Percentiles rank a stretch among this genome's conserved stretches.
These are phyloP conservation scores for Phalaenopsis hybrid DNA, from an alignment of 116 monocot species.

Conservation along the genomic window DNA sequence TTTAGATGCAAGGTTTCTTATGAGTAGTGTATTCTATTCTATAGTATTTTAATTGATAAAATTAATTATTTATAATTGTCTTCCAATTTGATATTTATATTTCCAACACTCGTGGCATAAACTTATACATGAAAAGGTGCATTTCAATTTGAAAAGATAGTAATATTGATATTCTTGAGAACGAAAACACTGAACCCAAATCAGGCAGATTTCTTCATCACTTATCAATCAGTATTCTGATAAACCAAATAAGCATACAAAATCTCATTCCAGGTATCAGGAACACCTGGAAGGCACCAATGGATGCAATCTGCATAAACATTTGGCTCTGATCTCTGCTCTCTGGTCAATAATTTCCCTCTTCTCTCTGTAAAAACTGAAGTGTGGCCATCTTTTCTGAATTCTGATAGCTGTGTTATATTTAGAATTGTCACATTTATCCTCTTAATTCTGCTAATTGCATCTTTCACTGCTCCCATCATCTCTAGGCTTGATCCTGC, in stretches of 20 bases:
- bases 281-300: conserved; percentile 72
- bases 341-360: conserved; percentile 39
- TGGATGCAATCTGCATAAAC: conserved; percentile 62
- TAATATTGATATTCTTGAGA: too few relatives aligned
- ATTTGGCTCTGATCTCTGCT: conserved; percentile 37
- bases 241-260: conserved; percentile 24
- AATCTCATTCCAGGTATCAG: conserved; percentile 71
- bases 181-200: too few relatives aligned
- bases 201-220: not conserved
- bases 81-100: too few relatives aligned
- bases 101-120: too few relatives aligned
- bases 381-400: conserved; percentile 59
- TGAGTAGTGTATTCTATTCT: too few relatives aligned
- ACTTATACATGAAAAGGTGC: too few relatives aligned
- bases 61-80: too few relatives aligned
- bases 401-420: conserved; percentile 55
- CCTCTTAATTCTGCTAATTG: conserved; percentile 12
- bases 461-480: conserved; percentile 27
- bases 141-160: too few relatives aligned
- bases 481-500: conserved; percentile 27
- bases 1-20: too few relatives aligned
- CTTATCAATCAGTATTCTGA: not conserved
- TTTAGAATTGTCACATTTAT: conserved; percentile 40
- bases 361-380: conserved; percentile 52
- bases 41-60: too few relatives aligned